Evolutionary conservation across 805 yeast species (phyloP), one percentile per base, ranked within the genome.

Genomic region (Cyberlindnera mycetangii): DNA sequence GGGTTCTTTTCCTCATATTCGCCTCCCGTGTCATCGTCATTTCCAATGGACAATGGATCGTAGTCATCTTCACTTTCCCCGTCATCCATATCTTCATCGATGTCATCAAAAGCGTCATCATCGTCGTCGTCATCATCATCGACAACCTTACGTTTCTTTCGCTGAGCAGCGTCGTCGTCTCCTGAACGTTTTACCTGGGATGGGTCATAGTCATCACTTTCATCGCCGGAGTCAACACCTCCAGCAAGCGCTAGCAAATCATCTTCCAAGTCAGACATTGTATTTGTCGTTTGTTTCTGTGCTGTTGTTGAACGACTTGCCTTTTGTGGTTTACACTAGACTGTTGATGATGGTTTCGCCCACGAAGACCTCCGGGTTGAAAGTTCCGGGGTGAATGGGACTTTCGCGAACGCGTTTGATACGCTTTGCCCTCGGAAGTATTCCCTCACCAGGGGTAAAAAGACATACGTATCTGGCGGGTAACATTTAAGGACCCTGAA

Each of bases 211-310:
- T 62, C 71, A 39, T 53, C 58, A 19, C 58, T 49, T 15, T 45
- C 56, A 15, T 58, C 50, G 17, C 60, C 70, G 27, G 66, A 62
- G 14, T 71, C 79, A 31, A 67, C 62, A 49, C 95, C 62, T 49
- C 95, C 98, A 41, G 99, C 99, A 58, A 93, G 78, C 17, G 97
- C 98, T 61, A 92, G 78, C 69, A 93, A 77, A 76, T 93, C 99
- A 64, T 92, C 98, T 63, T 90, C 97, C 60, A 89, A 79, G 62
- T 81, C 95, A 49, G 59, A 52, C 62, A 59, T 58, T 6, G 5
- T 20, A 4, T n/a, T 14, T 18, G 22, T 3, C 19, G 12, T 17
- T 25, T 10, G 28, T n/a, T n/a, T n/a, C 28, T 25, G 28, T 25
- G 7, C 12, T 25, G 28, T 25, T 25, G 12, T n/a, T n/a, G n/a